Evolutionary conservation across 179 eudicot genomes (phyloP), one percentile per base, ranked within the genome.

Genomic region (Kewa caespitosa): DNA sequence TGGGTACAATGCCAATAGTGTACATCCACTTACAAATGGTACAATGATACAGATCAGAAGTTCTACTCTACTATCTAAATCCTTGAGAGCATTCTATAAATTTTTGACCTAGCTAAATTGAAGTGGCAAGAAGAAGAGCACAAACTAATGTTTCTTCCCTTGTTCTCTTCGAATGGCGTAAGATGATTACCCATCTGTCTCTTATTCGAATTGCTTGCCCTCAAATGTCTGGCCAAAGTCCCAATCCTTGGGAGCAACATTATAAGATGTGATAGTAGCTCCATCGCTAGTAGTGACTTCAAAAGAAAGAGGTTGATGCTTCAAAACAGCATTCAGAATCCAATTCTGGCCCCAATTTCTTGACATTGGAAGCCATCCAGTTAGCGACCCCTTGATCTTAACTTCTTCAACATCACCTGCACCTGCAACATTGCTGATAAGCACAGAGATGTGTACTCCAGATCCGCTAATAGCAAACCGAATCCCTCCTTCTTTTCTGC

Each of bases 331-430:
- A 73, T 87, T 92, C 64, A 94, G 79, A 70, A 91, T 93, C 97
- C 98, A 94, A 82, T 93, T 92, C 67, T 90, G 97, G 31, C 98
- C 98, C 98, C 98, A 94, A 57, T 86, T 94, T 74, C 98, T 83
- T 32, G 92, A 91, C 98, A 94, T 92, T 0, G 90, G 92, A 48
- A 94, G 93, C 98, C 98, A 94, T 43, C 98, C 97, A 25, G 98
- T 94, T 79, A 77, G 85, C 34, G 97, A 90, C 10, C 98, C 98
- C 84, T 92, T 94, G 31, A 92, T 77, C 85, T 94, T 90, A 74
- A 92, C 91, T 0, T 78, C 93, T 32, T 77, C 75, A 61, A 89
- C 55, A 70, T 94, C 97, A 46, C 98, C 97, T 8, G 87, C 91
- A 60, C 97, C 98, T 18, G 93, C 98, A 61, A 92, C 94, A 60